Evolutionary conservation across 352 stramenopile species (phyloP).

Genomic region (Globisporangium rhizosaccharum): DNA sequence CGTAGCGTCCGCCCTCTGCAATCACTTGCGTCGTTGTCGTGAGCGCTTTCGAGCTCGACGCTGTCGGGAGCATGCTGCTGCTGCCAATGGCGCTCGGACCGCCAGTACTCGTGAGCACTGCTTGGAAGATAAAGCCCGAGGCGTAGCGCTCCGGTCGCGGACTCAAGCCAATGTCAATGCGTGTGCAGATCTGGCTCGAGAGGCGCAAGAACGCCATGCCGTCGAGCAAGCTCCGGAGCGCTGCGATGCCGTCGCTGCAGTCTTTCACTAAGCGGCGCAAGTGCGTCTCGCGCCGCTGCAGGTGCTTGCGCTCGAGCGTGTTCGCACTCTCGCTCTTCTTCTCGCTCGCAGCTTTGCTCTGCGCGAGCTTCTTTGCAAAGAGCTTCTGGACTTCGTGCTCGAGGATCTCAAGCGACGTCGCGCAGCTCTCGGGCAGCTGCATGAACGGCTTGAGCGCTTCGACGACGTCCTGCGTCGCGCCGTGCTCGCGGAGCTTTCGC

Average conservation of each 20-base stretch:
- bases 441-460: constrained; percentile 77
- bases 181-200: constrained; percentile 48
- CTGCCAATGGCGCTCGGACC: neutral
- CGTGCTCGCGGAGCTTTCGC: constrained; percentile 65
- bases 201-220: constrained; percentile 66
- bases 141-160: constrained; percentile 71
- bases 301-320: constrained; percentile 37
- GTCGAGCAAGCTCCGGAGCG: constrained; percentile 60
- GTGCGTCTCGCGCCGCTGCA: constrained; percentile 59
- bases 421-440: constrained; percentile 53
- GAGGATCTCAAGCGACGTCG: constrained; percentile 56
- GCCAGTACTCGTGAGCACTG: constrained; percentile 47
- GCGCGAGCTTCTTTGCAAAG: constrained; percentile 36
- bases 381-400: constrained; percentile 63
- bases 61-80: neutral
- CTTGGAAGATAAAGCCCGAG: constrained; percentile 83
- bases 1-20: constrained; percentile 78
- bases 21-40: constrained; percentile 60
- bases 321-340: constrained; percentile 4
- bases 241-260: constrained; percentile 54
- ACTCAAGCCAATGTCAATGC: constrained; percentile 73
- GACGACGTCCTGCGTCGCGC: constrained; percentile 33
- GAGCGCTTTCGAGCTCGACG: constrained; percentile 21
- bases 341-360: constrained; percentile 19
- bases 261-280: constrained; percentile 68